Evolutionary conservation across 2,329 filamentous ascomycete species (phyloP).

Genomic region (Huntiella omanensis): DNA sequence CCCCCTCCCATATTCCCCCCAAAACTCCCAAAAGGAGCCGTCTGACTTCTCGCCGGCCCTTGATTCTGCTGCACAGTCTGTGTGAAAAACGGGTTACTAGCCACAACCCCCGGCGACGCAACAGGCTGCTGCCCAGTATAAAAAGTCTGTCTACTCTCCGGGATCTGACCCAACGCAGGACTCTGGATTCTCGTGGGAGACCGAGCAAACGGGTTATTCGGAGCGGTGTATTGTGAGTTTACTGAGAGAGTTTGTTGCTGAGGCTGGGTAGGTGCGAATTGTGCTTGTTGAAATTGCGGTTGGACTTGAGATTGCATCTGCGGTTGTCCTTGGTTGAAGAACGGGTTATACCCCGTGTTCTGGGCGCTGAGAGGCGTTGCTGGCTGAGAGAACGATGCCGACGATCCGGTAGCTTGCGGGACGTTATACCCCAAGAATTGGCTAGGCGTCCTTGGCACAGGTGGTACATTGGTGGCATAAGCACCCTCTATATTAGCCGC

Average conservation of each 20-base stretch:
- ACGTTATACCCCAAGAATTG: conserved; percentile 18
- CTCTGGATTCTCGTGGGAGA: conserved; percentile 33
- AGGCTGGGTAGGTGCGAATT: conserved; percentile 4
- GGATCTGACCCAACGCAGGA: conserved; percentile 30
- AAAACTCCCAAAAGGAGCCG: no score
- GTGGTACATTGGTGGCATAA: conserved; percentile 33
- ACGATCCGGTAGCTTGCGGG: conserved; percentile 12
- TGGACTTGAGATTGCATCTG: conserved; percentile 21
- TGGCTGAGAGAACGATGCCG: conserved; percentile 11
- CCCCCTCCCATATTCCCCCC: no score
- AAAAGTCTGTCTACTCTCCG: conserved; percentile 29
- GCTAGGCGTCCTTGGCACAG: conserved; percentile 47
- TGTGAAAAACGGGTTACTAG: conserved; percentile 22
- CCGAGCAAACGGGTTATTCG: conserved; percentile 30
- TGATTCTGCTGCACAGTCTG: no score
- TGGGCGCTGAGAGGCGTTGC: conserved; percentile 7
- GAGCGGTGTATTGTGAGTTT: conserved; percentile 21
- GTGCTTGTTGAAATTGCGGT: conserved; percentile 6
- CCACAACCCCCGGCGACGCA: background rate
- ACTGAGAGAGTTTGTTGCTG: conserved; percentile 22
- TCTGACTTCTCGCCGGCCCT: no score
- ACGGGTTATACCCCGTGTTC: conserved; percentile 9
- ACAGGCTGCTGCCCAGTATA: conserved; percentile 14
- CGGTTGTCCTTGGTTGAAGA: conserved; percentile 3
- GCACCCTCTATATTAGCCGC: conserved; percentile 9